Conservation (phyloP, 2,329 filamentous ascomycete genomes). For the Monilinia laxa region DNA sequence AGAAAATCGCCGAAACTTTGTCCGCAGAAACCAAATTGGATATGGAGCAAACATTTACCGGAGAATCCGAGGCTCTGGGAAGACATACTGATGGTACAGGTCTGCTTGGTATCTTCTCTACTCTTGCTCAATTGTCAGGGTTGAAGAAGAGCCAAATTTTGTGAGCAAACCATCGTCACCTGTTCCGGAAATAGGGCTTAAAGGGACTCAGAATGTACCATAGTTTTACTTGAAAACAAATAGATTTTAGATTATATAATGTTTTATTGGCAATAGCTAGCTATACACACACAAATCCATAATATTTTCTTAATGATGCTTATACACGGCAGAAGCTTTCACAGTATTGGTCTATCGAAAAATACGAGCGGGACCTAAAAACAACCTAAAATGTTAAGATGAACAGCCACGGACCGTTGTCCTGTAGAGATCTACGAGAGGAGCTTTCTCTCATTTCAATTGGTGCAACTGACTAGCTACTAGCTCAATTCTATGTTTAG, state of each 20-base stretch:
- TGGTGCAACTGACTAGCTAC: neutral
- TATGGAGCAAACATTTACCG: slow-evolving; percentile 33
- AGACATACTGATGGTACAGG: slow-evolving; percentile 43
- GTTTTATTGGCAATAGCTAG: neutral
- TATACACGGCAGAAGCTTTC: neutral
- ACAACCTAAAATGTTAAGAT: neutral
- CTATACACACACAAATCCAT: neutral
- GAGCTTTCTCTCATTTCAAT: neutral
- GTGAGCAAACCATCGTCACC: slow-evolving; percentile 24
- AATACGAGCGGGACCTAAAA: neutral
- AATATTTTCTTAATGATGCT: neutral
- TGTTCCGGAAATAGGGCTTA: neutral
- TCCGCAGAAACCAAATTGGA: slow-evolving; percentile 31
- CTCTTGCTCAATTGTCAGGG: slow-evolving; percentile 41
- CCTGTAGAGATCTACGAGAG: neutral
- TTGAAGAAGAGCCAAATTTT: slow-evolving; percentile 39
- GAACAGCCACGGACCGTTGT: neutral
- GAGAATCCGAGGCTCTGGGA: slow-evolving; percentile 39
- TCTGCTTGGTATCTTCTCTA: slow-evolving; percentile 41
- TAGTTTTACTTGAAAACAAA: neutral
- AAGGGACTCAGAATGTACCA: neutral
- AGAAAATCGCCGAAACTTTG: slow-evolving; percentile 30
- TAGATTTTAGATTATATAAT: neutral
- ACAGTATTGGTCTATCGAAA: slow-evolving; percentile 1
- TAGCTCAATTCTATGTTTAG: neutral